Evolutionary conservation across 202 grass and related monocot species (phyloP), one percentile per base, ranked within the genome.

Genomic region (Zoysia matrella): DNA sequence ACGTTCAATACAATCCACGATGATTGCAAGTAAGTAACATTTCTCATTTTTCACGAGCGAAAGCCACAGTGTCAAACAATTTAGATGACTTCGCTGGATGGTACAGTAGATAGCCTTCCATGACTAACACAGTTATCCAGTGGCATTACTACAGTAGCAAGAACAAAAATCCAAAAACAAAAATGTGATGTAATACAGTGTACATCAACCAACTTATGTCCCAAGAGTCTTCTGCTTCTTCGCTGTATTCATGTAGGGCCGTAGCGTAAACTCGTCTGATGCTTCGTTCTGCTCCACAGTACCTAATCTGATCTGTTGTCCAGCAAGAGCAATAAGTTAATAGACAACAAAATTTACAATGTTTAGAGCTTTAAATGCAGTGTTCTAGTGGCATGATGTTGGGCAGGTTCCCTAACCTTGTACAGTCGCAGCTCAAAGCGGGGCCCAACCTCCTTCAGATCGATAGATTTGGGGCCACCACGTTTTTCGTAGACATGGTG

Each of bases 211-310:
- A 49, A 65, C 8, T 47, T 48, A 76, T 49, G 76, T 83, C 22
- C 92, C 92, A 76, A 98, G 89, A 36, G 83, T 60, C 8, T 90
- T 90, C 43, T 86, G 89, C 74, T 93, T 98, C 83, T 95, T 98
- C 5, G 92, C 78, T 2, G 96, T 89, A 56, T 93, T 95, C 48
- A 93, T 94, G 80, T 90, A 99, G 1, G 91, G 93, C 60, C 87
- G 81, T 8, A 88, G 86, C 36, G 88, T 87, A 84, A 60, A 99
- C 30, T 99, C 92, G 4, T 81, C 30, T 84, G 8, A 83, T 83
- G 93, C 96, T 89, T 99, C 92, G 0, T 9, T 85, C 86, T 93
- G 96, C 57, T 99, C 96, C 3, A 95, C 62, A 0, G 91, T 95
- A 42, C 96, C 91, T 46, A 76, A 77, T 58, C 90, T 94, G 74